phyloP scores from a whole-genome alignment of 176 grass and related monocot genomes.

The Oryza glumipatula region DNA sequence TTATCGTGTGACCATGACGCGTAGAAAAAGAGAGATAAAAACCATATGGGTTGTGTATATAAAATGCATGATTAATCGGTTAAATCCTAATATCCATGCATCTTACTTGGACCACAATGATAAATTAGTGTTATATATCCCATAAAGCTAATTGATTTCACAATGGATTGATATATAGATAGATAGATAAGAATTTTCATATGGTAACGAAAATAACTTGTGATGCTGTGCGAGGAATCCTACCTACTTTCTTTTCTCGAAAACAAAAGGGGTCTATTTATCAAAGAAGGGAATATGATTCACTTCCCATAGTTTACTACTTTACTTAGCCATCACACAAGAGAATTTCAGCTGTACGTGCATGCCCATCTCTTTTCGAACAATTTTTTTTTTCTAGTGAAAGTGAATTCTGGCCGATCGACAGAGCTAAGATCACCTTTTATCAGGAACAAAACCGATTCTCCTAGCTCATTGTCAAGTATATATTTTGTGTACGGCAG shows the following conservation, averaged over 20 bases:
- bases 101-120: not conserved
- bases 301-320: constrained; percentile 42
- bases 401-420: constrained; percentile 51
- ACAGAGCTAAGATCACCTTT: constrained; percentile 39
- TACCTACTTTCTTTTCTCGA: constrained; percentile 44
- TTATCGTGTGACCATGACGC: not conserved
- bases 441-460: constrained; percentile 40
- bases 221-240: constrained; percentile 50
- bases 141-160: not conserved
- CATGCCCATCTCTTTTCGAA: constrained; percentile 22
- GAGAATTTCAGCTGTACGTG: constrained; percentile 45
- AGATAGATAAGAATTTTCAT: constrained; percentile 47
- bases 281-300: constrained; percentile 53
- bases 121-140: not conserved
- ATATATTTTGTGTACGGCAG: constrained; percentile 62
- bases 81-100: not conserved
- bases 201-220: constrained; percentile 2
- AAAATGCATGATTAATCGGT: not conserved
- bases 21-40: not conserved
- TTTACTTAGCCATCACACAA: constrained; percentile 56
- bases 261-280: constrained; percentile 50
- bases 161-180: constrained; percentile 29
- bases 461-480: constrained; percentile 50
- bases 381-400: constrained; percentile 28
- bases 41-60: not conserved